phyloP scores from a whole-genome alignment of 805 yeast species.

The baker's yeast (Saccharomyces cerevisiae) region DNA sequence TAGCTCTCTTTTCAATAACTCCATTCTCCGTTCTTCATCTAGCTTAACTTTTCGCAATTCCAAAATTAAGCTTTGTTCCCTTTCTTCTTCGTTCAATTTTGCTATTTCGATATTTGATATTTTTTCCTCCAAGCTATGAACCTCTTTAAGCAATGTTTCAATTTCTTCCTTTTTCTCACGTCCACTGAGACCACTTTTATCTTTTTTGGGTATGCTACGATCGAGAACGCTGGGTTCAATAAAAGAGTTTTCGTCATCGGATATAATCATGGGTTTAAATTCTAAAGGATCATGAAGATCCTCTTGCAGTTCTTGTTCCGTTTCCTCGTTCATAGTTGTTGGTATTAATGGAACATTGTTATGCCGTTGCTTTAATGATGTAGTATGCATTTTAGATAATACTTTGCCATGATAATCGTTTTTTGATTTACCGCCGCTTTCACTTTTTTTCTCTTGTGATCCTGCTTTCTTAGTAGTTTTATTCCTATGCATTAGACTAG shows the following conservation, averaged over 20 bases:
- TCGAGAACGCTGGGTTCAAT: neutral
- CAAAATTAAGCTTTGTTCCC: neutral
- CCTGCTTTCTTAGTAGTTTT: neutral
- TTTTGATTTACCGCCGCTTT: neutral
- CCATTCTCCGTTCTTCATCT: neutral
- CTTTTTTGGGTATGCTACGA: neutral
- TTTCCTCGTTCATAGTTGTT: conserved; percentile 20
- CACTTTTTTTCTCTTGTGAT: neutral
- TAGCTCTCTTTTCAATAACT: neutral
- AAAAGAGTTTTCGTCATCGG: neutral
- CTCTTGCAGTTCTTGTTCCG: conserved; percentile 17
- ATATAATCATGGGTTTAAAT: neutral
- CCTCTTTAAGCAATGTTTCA: neutral
- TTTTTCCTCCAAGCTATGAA: neutral
- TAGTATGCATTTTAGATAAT: neutral
- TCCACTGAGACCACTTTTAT: neutral
- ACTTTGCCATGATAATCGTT: neutral
- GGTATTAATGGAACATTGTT: conserved; percentile 12
- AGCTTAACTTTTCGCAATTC: neutral
- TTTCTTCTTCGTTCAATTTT: neutral
- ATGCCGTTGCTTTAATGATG: neutral
- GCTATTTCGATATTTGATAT: neutral
- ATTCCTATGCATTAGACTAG: neutral
- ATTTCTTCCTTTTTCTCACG: neutral
- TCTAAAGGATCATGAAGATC: conserved; percentile 5